A percentile compares a stretch with the other conserved stretches of the same genome.
These are phyloP conservation scores for Botrytis deweyae DNA, from an alignment of 2,329 filamentous ascomycete genomes.

Conservation along the genomic window DNA sequence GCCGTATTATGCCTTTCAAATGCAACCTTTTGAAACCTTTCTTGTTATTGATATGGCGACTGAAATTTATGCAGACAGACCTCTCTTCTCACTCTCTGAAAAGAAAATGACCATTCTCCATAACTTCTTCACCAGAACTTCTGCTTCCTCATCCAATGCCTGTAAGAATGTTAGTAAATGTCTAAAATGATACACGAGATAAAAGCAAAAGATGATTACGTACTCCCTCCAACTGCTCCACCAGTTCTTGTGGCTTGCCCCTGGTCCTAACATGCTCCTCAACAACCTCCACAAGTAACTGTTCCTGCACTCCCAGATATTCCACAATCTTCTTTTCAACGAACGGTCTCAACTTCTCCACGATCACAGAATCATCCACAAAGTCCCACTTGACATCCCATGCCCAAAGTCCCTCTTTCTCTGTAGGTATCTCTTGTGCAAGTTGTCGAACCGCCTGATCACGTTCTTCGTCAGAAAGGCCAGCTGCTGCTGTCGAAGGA, in stretches of 20 bases:
- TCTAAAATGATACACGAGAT: not conserved
- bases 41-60: not conserved
- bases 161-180: slow-evolving; percentile 40
- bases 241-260: slow-evolving; percentile 73
- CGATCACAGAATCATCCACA: slow-evolving; percentile 76
- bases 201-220: slow-evolving; percentile 41
- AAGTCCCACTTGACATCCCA: slow-evolving; percentile 93
- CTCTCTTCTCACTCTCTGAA: slow-evolving; percentile 88
- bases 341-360: slow-evolving; percentile 87
- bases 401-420: slow-evolving; percentile 84
- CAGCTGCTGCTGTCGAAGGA: slow-evolving; percentile 58
- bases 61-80: slow-evolving; percentile 62
- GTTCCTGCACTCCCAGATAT: slow-evolving; percentile 92
- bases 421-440: slow-evolving; percentile 84
- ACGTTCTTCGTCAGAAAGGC: slow-evolving; percentile 83
- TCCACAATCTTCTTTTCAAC: slow-evolving; percentile 98
- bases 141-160: slow-evolving; percentile 92
- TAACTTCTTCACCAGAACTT: slow-evolving; percentile 90
- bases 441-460: slow-evolving; percentile 77
- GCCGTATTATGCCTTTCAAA: not conserved
- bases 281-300: slow-evolving; percentile 90
- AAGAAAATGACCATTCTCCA: slow-evolving; percentile 99
- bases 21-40: too few species aligned
- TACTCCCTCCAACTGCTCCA: slow-evolving; percentile 81
- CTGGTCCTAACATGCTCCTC: slow-evolving; percentile 80